These are phyloP conservation scores for Yamadazyma paraphyllophila DNA, from an alignment of 805 yeast species.

Conservation along the genomic window DNA sequence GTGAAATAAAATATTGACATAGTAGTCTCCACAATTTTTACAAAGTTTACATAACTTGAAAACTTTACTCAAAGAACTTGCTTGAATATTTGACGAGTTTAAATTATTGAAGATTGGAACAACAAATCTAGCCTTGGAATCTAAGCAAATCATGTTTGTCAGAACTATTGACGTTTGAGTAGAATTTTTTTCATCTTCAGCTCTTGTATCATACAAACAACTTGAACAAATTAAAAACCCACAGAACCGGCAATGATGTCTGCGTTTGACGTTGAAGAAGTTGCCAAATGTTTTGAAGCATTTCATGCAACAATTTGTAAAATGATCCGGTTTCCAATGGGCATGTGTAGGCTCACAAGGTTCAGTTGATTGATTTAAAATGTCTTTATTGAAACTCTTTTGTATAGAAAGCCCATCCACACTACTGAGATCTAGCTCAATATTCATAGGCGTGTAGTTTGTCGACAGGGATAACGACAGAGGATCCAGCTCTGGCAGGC, in stretches of 20 bases:
- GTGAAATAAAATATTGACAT: constrained; percentile 16
- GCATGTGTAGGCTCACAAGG: constrained; percentile 46
- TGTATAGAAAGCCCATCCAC: not conserved
- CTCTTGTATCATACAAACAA: constrained; percentile 22
- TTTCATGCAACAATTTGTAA: constrained; percentile 41
- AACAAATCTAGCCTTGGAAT: constrained; percentile 29
- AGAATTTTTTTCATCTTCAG: constrained; percentile 2
- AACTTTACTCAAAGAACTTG: constrained; percentile 6
- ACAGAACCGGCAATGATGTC: constrained; percentile 54
- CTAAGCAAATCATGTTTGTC: constrained; percentile 17
- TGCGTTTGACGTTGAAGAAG: constrained; percentile 27
- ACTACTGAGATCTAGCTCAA: constrained; percentile 1
- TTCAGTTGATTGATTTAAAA: not conserved
- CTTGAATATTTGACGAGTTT: not conserved
- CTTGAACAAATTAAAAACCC: constrained; percentile 45
- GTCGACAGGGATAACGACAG: not conserved
- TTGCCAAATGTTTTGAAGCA: constrained; percentile 32
- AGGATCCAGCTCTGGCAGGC: constrained; percentile 1
- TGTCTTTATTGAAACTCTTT: not conserved
- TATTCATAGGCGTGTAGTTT: not conserved
- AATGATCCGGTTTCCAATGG: constrained; percentile 52
- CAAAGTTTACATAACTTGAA: constrained; percentile 31
- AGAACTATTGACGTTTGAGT: not conserved
- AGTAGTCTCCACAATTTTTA: constrained; percentile 30
- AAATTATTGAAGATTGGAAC: constrained; percentile 33